Base-by-base conservation (phyloP, 306 rosid species). In the Phaseolus lunatus region DNA sequence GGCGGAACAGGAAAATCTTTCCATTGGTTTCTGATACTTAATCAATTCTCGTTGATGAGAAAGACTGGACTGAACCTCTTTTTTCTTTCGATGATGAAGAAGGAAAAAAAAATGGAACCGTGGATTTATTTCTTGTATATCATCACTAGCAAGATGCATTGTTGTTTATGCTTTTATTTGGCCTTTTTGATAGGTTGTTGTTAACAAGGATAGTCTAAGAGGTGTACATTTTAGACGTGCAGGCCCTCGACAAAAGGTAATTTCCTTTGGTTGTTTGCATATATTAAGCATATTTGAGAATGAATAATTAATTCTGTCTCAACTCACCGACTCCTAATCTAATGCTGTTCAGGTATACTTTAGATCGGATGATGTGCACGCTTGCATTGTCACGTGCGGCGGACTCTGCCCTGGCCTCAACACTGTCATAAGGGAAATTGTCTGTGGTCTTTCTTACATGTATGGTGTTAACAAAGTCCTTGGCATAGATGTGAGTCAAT, bases 361-460 rank as follows among this genome's bases (percentile, higher is more conserved):
- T 69, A 86, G 88, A 3, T 63, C 96, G 1, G 99, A 91, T 45
- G 93, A 92, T 13, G 99, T 95, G 76, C 85, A 39, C 50, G 99
- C 99, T 11, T 95, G 97, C 58, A 95, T 92, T 41, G 99, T 95
- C 72, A 95, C 98, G 1, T 95, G 98, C 57, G 99, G 99, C 56
- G 99, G 99, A 75, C 91, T 95, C 23, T 95, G 99, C 86, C 98
- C 99, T 67, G 99, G 99, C 16, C 98, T 95, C 87, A 95, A 95
- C 90, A 95, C 98, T 1, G 98, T 95, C 83, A 88, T 91, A 29
- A 89, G 99, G 85, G 99, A 95, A 85, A 88, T 95, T 41, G 98
- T 92, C 19, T 95, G 98, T 72, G 93, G 99, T 35, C 86, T 95
- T 83, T 80, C 92, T 83, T 83, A 95, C 81, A 95, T 95, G 99